Percentiles rank a stretch among this genome's conserved stretches.
Conservation (phyloP, 2,329 filamentous ascomycete genomes). For the Cytospora piceicola region DNA sequence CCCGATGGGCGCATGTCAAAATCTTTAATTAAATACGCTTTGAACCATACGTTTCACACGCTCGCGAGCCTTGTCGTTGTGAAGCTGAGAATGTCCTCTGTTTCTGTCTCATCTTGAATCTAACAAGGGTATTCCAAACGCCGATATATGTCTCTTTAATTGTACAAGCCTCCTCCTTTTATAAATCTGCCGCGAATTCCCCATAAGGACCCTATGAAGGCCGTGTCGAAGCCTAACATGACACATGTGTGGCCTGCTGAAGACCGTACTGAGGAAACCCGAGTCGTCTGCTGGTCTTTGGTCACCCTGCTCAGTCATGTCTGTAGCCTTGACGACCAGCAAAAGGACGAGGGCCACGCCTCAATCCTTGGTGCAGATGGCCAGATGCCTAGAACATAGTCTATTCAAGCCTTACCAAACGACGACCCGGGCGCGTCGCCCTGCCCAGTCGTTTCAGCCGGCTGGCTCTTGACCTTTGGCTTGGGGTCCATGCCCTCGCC, state of each 20-base stretch:
- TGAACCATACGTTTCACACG: neutral
- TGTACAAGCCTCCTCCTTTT: neutral
- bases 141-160: slow-evolving; percentile 6
- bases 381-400: neutral
- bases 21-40: neutral
- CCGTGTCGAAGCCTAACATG: neutral
- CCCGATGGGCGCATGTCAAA: neutral
- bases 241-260: neutral
- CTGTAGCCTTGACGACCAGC: neutral
- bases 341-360: neutral
- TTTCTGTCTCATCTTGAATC: neutral
- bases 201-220: neutral
- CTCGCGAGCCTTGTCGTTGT: neutral
- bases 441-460: slow-evolving; percentile 9
- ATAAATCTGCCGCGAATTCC: neutral
- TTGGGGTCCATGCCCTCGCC: slow-evolving; percentile 32
- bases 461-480: slow-evolving; percentile 7
- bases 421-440: slow-evolving; percentile 36
- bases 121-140: slow-evolving; percentile 23
- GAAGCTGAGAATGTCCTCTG: neutral
- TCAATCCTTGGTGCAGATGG: neutral
- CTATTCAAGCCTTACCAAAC: slow-evolving; percentile 32
- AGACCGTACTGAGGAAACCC: neutral
- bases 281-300: neutral
- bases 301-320: neutral